Conservation (phyloP, 2,329 filamentous ascomycete species). For the Chaetomium sp. region DNA sequence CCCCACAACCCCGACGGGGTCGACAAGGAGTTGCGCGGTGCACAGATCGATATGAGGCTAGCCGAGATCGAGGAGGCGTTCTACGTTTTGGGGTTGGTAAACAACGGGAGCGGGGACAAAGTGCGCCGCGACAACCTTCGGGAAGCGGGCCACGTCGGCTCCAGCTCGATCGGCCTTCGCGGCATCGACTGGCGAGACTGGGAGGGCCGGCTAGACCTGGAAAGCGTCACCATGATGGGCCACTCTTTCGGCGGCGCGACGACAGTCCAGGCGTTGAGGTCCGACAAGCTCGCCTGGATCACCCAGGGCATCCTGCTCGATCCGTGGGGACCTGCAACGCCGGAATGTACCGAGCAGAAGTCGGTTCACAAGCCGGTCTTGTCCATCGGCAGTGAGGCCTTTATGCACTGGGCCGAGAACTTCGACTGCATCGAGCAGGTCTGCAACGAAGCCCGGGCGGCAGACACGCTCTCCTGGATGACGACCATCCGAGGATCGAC, state of each 20-base stretch:
- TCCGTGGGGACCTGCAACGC: constrained; percentile 59
- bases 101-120: constrained; percentile 54
- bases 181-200: constrained; percentile 59
- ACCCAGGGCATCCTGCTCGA: constrained; percentile 68
- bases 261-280: constrained; percentile 60
- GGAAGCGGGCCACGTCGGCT: constrained; percentile 58
- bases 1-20: constrained; percentile 62
- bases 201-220: constrained; percentile 57
- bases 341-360: constrained; percentile 46
- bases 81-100: constrained; percentile 56
- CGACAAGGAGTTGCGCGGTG: constrained; percentile 59
- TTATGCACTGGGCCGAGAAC: constrained; percentile 70
- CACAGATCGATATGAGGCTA: constrained; percentile 64
- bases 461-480: constrained; percentile 52
- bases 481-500: constrained; percentile 61
- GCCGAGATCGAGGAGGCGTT: constrained; percentile 68
- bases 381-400: constrained; percentile 67
- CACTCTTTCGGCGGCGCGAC: constrained; percentile 70
- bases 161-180: constrained; percentile 59
- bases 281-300: constrained; percentile 58
- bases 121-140: constrained; percentile 57
- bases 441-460: constrained; percentile 56
- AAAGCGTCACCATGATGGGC: constrained; percentile 62
- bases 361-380: constrained; percentile 57
- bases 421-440: constrained; percentile 60